Percentiles rank a stretch among this genome's conserved stretches.
Conservation (phyloP, 208 protist genomes). For the Crithidia sp. region DNA sequence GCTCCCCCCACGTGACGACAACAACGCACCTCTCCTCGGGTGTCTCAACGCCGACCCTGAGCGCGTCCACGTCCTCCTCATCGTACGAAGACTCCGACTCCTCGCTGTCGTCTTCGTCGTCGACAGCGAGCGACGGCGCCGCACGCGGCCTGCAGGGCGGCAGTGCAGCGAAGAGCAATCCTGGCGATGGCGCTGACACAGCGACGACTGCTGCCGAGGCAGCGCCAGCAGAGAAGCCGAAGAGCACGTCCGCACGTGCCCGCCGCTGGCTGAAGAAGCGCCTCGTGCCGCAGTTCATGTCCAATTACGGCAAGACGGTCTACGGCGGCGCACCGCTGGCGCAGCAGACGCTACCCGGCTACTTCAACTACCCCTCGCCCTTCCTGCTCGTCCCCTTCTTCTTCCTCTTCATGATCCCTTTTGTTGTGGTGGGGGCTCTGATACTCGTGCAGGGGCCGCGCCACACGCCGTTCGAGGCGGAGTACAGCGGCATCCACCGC, state of each 20-base stretch:
- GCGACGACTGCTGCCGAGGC: not conserved
- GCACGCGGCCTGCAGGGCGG: not conserved
- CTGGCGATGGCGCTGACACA: not conserved
- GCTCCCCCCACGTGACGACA: too few species aligned
- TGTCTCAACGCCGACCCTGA: not conserved
- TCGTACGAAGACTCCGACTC: not conserved
- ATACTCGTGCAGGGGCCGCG: constrained; percentile 43
- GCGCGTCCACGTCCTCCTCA: not conserved
- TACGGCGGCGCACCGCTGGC: constrained; percentile 77
- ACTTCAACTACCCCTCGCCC: constrained; percentile 62
- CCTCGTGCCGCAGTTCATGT: constrained; percentile 41
- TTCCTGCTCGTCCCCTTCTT: constrained; percentile 60
- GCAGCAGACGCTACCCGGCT: constrained; percentile 79
- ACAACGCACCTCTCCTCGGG: not conserved
- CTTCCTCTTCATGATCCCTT: constrained; percentile 57
- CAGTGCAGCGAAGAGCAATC: not conserved
- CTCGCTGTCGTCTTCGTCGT: not conserved
- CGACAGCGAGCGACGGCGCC: not conserved
- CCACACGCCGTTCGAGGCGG: constrained; percentile 38
- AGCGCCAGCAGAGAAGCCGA: not conserved
- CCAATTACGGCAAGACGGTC: constrained; percentile 65
- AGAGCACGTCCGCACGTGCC: constrained; percentile 3
- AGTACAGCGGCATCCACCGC: constrained; percentile 71
- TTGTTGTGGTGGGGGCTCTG: constrained; percentile 47
- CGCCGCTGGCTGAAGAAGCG: constrained; percentile 31